Evolutionary conservation across 768 basidiomycete species (phyloP).

Genomic region (Dacryopinax primogenitus): DNA sequence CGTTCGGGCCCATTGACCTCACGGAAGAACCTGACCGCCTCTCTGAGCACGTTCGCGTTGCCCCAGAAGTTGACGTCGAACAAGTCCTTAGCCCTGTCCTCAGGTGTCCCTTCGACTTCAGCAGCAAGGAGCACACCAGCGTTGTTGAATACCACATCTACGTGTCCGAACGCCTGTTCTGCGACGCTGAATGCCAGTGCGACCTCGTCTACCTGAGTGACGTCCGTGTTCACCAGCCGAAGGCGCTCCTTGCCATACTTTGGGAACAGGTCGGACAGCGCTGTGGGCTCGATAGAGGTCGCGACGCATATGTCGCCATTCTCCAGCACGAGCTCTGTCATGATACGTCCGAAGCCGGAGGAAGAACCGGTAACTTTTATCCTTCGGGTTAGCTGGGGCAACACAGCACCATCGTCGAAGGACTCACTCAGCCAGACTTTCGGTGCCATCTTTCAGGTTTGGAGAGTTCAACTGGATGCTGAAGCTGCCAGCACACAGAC

Average conservation of each 20-base stretch:
- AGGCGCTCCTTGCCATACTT: constrained; percentile 26
- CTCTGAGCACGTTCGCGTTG: constrained; percentile 24
- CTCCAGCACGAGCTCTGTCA: constrained; percentile 27
- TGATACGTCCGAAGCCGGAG: constrained; percentile 30
- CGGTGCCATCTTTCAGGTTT: neutral
- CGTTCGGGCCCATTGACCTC: neutral
- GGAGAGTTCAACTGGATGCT: too few relatives aligned
- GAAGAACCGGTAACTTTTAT: constrained; percentile 35
- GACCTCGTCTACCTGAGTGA: constrained; percentile 27
- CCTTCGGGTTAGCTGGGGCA: neutral
- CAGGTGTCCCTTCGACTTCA: constrained; percentile 31
- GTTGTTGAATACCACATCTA: constrained; percentile 39
- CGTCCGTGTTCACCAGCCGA: constrained; percentile 32
- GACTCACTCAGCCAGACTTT: neutral
- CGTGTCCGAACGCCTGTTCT: constrained; percentile 29
- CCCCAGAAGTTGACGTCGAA: constrained; percentile 36
- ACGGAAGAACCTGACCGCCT: constrained; percentile 12
- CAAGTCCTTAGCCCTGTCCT: constrained; percentile 26
- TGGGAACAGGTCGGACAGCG: constrained; percentile 24
- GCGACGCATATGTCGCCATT: constrained; percentile 35
- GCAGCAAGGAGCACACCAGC: constrained; percentile 26
- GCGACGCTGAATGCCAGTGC: constrained; percentile 28
- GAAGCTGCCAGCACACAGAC: too few relatives aligned
- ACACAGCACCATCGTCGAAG: neutral
- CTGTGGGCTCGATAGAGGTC: constrained; percentile 32